A percentile compares a stretch with the other conserved stretches of the same genome.
Conservation (phyloP, 345 rosid species). For the Isatis tinctoria region DNA sequence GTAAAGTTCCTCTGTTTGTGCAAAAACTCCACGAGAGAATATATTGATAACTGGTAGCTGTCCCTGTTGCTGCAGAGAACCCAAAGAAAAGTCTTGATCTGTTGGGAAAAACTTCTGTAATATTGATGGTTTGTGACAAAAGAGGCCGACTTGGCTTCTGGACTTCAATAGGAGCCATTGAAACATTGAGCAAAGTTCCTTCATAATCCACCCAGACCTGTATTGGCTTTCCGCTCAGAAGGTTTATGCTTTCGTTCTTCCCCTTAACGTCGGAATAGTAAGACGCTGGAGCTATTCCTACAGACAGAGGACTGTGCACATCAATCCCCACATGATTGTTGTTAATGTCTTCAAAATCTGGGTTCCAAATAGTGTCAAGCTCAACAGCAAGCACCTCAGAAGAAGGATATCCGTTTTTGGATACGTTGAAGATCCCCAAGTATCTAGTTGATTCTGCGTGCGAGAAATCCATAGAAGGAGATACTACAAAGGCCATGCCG, state of each 20-base stretch:
- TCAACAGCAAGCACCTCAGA: constrained; percentile 55
- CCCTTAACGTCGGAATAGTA: constrained; percentile 27
- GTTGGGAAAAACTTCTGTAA: constrained; percentile 36
- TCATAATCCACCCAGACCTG: constrained; percentile 66
- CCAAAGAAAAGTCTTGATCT: constrained; percentile 40
- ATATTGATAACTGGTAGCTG: constrained; percentile 36
- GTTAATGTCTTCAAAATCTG: constrained; percentile 42
- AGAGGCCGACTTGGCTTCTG: constrained; percentile 46
- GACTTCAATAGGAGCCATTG: constrained; percentile 34
- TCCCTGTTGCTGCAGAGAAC: constrained; percentile 54
- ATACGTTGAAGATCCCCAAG: constrained; percentile 48
- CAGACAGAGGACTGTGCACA: constrained; percentile 40
- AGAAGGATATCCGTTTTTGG: constrained; percentile 27
- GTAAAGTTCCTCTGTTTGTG: constrained; percentile 35
- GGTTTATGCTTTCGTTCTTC: constrained; percentile 29
- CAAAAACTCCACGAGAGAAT: constrained; percentile 62
- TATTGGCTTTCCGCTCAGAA: constrained; percentile 39
- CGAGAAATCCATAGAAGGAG: constrained; percentile 29
- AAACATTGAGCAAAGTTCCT: constrained; percentile 36
- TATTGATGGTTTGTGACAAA: constrained; percentile 39
- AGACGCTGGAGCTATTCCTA: constrained; percentile 26
- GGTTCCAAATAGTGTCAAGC: constrained; percentile 48
- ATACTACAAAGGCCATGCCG: constrained; percentile 42
- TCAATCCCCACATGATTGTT: constrained; percentile 65
- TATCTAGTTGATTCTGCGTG: constrained; percentile 18